Percentiles rank a stretch among this genome's conserved stretches.
These are phyloP conservation scores for Fomitopsis betulina DNA, from an alignment of 1,284 basidiomycete species.

Conservation along the genomic window DNA sequence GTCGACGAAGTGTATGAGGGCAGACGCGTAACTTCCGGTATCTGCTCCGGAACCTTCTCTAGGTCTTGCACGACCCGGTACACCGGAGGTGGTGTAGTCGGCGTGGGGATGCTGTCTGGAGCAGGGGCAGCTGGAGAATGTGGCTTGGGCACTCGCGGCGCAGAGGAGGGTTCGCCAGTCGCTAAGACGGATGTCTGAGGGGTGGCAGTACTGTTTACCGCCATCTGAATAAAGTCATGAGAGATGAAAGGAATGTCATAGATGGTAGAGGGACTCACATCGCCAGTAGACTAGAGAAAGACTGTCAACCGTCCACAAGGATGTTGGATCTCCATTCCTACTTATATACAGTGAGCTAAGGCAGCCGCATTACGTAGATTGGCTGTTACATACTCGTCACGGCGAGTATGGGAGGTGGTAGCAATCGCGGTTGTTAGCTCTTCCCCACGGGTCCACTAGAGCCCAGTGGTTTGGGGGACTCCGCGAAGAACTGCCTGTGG, in stretches of 20 bases:
- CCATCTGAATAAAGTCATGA: neutral
- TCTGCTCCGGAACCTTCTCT: neutral
- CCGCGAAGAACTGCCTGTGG: neutral
- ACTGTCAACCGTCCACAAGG: neutral
- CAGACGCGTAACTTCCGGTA: neutral
- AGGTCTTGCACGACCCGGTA: neutral
- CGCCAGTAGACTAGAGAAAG: neutral
- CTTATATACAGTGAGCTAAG: neutral
- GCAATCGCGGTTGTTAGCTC: neutral
- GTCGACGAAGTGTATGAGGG: conserved; percentile 4
- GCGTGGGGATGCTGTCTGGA: neutral
- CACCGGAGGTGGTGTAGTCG: neutral
- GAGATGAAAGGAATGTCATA: neutral
- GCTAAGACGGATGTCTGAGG: neutral
- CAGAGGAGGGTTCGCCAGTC: neutral
- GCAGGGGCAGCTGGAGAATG: neutral
- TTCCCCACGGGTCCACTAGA: neutral
- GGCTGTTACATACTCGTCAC: neutral
- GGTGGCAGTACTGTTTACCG: neutral
- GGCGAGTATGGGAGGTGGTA: neutral
- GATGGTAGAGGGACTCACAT: neutral
- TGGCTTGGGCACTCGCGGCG: neutral
- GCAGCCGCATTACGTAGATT: no score
- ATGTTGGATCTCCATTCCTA: no score
- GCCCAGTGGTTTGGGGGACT: neutral